These are phyloP conservation scores for Purpureocillium takamizusanense DNA, from an alignment of 2,329 filamentous ascomycete genomes.

Conservation along the genomic window DNA sequence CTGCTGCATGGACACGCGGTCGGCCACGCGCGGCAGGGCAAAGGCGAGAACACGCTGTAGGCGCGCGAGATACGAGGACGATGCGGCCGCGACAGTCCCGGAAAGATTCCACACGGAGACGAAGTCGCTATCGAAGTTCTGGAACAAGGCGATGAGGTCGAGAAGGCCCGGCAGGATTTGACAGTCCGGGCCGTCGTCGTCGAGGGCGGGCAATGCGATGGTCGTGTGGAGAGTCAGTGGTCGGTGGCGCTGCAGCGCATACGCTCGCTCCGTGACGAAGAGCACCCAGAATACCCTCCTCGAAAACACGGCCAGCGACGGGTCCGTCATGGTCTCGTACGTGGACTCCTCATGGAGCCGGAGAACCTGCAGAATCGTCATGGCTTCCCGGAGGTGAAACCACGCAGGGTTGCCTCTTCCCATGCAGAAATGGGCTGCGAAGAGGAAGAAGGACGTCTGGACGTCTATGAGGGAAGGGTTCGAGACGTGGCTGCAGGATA, in stretches of 20 bases:
- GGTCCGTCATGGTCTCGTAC: conserved; percentile 8
- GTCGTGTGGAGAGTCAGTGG: conserved; percentile 15
- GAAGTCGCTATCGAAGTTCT: conserved; percentile 17
- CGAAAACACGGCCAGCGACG: conserved; percentile 7
- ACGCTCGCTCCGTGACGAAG: conserved; percentile 22
- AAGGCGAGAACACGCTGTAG: conserved; percentile 8
- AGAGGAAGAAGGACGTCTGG: conserved; percentile 23
- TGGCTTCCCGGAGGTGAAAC: conserved; percentile 20
- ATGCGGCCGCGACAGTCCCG: not conserved
- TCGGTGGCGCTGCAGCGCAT: conserved; percentile 19
- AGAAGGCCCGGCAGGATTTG: conserved; percentile 20
- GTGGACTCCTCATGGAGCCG: conserved; percentile 18
- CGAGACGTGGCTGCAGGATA: conserved; percentile 14
- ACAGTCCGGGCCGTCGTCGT: conserved; percentile 11
- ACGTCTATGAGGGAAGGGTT: conserved; percentile 16
- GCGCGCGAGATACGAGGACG: conserved; percentile 4
- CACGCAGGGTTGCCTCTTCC: conserved; percentile 23
- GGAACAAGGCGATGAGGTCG: conserved; percentile 18
- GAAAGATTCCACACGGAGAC: conserved; percentile 16
- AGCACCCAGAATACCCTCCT: conserved; percentile 19
- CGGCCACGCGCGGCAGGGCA: conserved; percentile 4
- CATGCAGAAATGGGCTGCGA: conserved; percentile 17
- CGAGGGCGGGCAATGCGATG: conserved; percentile 12
- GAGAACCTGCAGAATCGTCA: conserved; percentile 17
- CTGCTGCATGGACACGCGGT: conserved; percentile 10